Evolutionary conservation across 768 basidiomycete species (phyloP).

Genomic region (Calocera cornea): DNA sequence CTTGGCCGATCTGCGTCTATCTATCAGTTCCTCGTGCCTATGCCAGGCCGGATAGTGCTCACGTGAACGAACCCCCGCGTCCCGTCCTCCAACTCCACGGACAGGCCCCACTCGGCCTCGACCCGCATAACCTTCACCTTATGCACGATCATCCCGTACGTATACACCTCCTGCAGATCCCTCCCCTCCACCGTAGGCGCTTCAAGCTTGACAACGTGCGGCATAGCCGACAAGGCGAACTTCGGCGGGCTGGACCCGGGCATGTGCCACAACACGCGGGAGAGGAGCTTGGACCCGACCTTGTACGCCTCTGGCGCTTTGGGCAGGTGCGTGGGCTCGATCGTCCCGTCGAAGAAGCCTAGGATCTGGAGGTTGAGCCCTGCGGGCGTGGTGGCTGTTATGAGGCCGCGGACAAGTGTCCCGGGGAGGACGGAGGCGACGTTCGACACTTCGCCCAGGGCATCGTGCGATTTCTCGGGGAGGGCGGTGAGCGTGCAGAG

Average conservation of each 20-base stretch:
- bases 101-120: conserved; percentile 70
- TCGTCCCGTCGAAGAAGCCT: conserved; percentile 83
- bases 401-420: conserved; percentile 60
- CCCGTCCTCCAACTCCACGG: conserved; percentile 49
- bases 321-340: conserved; percentile 66
- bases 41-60: conserved; percentile 23
- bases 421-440: conserved; percentile 80
- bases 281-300: conserved; percentile 59
- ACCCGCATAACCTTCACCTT: conserved; percentile 57
- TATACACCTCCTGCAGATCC: conserved; percentile 43
- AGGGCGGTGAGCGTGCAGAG: conserved; percentile 55
- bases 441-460: not conserved
- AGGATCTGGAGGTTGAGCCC: conserved; percentile 82
- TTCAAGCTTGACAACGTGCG: conserved; percentile 52
- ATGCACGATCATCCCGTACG: conserved; percentile 61
- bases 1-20: conserved; percentile 67
- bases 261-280: conserved; percentile 71
- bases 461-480: conserved; percentile 31
- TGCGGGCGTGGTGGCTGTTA: conserved; percentile 57
- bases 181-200: conserved; percentile 14
- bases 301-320: conserved; percentile 36
- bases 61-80: conserved; percentile 81
- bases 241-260: conserved; percentile 54
- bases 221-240: conserved; percentile 65
- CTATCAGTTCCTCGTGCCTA: not conserved